Conservation (phyloP, 495 filamentous ascomycete species). For the Trichoderma gamsii region DNA sequence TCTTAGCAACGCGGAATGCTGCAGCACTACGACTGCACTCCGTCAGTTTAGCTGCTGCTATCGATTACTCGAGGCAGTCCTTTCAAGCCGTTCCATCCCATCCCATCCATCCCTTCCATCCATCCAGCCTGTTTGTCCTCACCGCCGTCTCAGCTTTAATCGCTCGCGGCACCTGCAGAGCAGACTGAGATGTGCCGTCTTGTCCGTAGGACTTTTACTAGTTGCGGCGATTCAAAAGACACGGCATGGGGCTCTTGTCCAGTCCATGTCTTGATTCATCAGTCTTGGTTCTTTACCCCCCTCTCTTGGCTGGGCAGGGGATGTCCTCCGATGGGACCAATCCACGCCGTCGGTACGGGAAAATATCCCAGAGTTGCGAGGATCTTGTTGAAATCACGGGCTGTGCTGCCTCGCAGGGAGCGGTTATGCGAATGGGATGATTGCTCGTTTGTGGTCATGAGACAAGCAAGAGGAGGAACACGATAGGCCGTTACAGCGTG, state of each 20-base stretch:
- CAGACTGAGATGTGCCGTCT: background rate
- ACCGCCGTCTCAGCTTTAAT: background rate
- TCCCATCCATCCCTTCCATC: background rate
- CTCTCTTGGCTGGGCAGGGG: slow-evolving; percentile 2
- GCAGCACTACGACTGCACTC: background rate
- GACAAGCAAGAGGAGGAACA: background rate
- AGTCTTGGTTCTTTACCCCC: background rate
- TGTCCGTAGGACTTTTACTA: background rate
- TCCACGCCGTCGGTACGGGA: background rate
- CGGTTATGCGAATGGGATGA: slow-evolving; percentile 5
- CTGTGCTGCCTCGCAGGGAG: background rate
- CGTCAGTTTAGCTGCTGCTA: background rate
- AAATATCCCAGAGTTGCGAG: background rate
- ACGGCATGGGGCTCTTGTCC: background rate
- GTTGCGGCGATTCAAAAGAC: background rate
- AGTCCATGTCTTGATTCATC: background rate
- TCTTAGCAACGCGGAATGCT: slow-evolving; percentile 1
- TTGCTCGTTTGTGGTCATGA: background rate
- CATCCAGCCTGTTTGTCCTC: background rate
- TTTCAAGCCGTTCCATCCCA: background rate
- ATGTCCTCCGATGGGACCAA: background rate
- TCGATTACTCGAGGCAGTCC: background rate
- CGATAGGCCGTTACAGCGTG: background rate
- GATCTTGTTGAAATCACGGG: background rate
- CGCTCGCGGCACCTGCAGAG: background rate